phyloP scores from a whole-genome alignment of 495 filamentous ascomycete species.

The Hypoxylon rickii region DNA sequence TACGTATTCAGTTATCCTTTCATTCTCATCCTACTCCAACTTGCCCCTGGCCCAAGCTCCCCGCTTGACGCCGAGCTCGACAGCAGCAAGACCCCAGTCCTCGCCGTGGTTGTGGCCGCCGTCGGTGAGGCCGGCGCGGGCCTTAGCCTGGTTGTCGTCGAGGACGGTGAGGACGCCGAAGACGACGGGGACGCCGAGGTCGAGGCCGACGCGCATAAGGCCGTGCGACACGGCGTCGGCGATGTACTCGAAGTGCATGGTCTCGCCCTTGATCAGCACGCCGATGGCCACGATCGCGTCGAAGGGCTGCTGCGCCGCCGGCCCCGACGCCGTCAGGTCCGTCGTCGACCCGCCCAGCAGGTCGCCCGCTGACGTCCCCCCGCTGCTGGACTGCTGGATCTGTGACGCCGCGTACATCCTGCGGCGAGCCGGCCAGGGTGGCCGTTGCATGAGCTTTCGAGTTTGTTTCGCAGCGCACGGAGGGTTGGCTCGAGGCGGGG shows the following conservation, averaged over 20 bases:
- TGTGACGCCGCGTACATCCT: conserved; percentile 88
- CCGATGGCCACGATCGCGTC: conserved; percentile 95
- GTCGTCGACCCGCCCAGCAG: conserved; percentile 70
- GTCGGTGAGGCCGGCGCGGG: conserved; percentile 74
- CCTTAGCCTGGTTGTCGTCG: conserved; percentile 82
- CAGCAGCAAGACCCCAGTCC: conserved; percentile 80
- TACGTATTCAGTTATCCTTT: neutral
- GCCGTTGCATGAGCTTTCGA: too few species aligned
- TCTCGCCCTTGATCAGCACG: conserved; percentile 96
- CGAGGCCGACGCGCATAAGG: conserved; percentile 91
- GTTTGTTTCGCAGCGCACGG: too few species aligned
- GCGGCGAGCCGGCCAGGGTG: too few species aligned
- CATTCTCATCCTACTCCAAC: conserved; percentile 44
- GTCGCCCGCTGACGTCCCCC: conserved; percentile 73
- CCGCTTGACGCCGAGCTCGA: conserved; percentile 74
- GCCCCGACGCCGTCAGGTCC: conserved; percentile 55
- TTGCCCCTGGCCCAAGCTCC: conserved; percentile 69
- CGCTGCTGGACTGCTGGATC: conserved; percentile 71
- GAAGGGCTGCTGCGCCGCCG: conserved; percentile 62
- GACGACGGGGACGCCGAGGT: conserved; percentile 83
- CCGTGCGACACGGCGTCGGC: conserved; percentile 87
- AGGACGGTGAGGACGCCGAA: conserved; percentile 93
- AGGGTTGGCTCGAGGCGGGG: neutral
- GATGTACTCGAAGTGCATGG: conserved; percentile 99
- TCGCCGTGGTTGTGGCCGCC: conserved; percentile 82